Percentiles rank a stretch among this genome's conserved stretches.
Conservation (phyloP, 2,329 filamentous ascomycete genomes). For the Colletotrichum higginsianum region DNA sequence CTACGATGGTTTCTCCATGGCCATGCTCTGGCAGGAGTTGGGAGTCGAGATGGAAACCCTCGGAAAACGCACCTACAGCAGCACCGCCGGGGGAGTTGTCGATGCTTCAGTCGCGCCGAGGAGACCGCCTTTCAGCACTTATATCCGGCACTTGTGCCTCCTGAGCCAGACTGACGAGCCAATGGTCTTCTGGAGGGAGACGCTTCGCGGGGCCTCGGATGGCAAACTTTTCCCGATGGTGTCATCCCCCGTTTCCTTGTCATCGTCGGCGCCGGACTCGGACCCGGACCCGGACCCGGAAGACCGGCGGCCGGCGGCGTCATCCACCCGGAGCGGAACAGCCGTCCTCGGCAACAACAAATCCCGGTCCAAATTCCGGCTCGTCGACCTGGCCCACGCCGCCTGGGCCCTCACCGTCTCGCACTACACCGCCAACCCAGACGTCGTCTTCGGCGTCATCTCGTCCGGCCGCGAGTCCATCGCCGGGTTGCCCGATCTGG, state of each 20-base stretch:
- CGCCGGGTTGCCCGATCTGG: background rate
- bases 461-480: slow-evolving; percentile 48
- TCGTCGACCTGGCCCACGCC: background rate
- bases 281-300: no score
- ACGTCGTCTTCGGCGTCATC: slow-evolving; percentile 58
- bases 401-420: slow-evolving; percentile 58
- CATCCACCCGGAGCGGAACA: background rate
- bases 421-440: slow-evolving; percentile 52
- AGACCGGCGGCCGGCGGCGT: background rate
- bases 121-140: background rate
- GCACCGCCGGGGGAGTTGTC: background rate
- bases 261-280: background rate
- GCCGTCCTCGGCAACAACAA: background rate
- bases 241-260: background rate
- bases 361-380: background rate
- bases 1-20: slow-evolving; percentile 42
- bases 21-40: background rate
- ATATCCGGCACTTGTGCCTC: background rate
- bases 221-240: background rate
- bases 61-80: background rate
- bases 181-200: background rate
- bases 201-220: background rate
- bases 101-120: background rate
- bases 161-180: background rate
- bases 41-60: background rate